These are phyloP conservation scores for Didymella pinodella DNA, from an alignment of 2,329 filamentous ascomycete species.

Conservation along the genomic window DNA sequence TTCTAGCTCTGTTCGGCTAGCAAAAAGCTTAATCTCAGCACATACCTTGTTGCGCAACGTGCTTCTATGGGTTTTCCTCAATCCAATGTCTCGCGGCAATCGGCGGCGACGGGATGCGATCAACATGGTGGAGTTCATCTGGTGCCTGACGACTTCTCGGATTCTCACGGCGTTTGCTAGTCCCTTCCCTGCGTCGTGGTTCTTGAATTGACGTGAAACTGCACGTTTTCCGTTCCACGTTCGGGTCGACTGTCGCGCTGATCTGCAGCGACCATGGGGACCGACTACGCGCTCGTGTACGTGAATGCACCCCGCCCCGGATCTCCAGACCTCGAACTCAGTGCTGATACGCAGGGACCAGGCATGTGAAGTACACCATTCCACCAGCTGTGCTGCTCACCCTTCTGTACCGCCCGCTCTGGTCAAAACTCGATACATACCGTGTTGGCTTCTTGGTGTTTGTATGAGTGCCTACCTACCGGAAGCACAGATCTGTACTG, in stretches of 20 bases:
- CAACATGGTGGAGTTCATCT: slow-evolving; percentile 13
- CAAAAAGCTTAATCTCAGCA: slow-evolving; percentile 26
- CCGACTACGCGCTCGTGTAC: slow-evolving; percentile 70
- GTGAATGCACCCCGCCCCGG: slow-evolving; percentile 39
- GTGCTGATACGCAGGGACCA: slow-evolving; percentile 45
- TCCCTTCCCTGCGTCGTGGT: slow-evolving; percentile 29
- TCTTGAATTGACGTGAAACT: slow-evolving; percentile 29
- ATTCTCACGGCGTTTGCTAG: slow-evolving; percentile 29
- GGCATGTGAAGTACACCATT: slow-evolving; percentile 72
- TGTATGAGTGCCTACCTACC: slow-evolving; percentile 40
- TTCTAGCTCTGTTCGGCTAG: neutral
- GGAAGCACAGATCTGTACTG: slow-evolving; percentile 24
- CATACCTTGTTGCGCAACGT: slow-evolving; percentile 25
- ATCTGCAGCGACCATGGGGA: slow-evolving; percentile 58
- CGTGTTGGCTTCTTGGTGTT: slow-evolving; percentile 68
- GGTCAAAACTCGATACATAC: slow-evolving; percentile 68
- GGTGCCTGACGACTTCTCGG: slow-evolving; percentile 26
- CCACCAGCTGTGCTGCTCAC: slow-evolving; percentile 68
- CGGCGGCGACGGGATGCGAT: slow-evolving; percentile 9
- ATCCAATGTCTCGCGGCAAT: slow-evolving; percentile 8
- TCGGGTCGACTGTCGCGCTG: slow-evolving; percentile 19
- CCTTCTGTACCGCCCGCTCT: slow-evolving; percentile 66
- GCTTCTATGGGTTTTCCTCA: slow-evolving; percentile 7
- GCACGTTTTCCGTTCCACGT: slow-evolving; percentile 20
- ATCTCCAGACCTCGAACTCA: slow-evolving; percentile 10